phyloP scores from a whole-genome alignment of 176 grass and related monocot genomes.

The Aegilops speltoides region DNA sequence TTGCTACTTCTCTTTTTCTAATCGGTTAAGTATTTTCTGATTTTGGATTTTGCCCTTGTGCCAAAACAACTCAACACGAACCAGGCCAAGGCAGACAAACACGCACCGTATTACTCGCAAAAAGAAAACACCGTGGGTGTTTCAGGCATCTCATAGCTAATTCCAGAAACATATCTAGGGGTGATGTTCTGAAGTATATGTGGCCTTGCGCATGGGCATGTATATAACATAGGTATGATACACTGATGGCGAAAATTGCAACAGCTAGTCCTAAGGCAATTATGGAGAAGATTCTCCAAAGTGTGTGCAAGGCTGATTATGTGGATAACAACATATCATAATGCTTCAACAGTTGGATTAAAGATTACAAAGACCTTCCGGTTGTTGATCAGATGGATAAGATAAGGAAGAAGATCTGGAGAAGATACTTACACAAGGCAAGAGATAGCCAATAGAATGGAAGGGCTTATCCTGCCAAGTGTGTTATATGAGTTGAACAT shows the following conservation, averaged over 20 bases:
- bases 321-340: not conserved
- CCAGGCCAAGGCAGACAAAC: too few species aligned
- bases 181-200: conserved; percentile 21
- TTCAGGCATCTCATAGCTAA: conserved; percentile 12
- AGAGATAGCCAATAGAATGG: not conserved
- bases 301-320: not conserved
- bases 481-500: not conserved
- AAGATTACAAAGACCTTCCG: not conserved
- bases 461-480: not conserved
- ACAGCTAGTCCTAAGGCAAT: not conserved
- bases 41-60: too few species aligned
- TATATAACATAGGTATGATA: not conserved
- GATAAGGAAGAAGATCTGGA: not conserved
- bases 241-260: not conserved
- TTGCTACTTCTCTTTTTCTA: too few species aligned
- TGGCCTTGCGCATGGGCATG: not conserved
- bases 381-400: not conserved
- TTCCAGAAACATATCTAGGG: not conserved
- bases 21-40: too few species aligned
- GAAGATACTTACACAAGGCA: not conserved
- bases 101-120: too few species aligned
- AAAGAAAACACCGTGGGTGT: not conserved
- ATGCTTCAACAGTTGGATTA: conserved; percentile 5
- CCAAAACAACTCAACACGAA: too few species aligned
- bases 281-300: not conserved